A percentile compares a stretch with the other conserved stretches of the same genome.
phyloP scores from a whole-genome alignment of 75 land plant genomes.

The Cunninghamia lanceolata region DNA sequence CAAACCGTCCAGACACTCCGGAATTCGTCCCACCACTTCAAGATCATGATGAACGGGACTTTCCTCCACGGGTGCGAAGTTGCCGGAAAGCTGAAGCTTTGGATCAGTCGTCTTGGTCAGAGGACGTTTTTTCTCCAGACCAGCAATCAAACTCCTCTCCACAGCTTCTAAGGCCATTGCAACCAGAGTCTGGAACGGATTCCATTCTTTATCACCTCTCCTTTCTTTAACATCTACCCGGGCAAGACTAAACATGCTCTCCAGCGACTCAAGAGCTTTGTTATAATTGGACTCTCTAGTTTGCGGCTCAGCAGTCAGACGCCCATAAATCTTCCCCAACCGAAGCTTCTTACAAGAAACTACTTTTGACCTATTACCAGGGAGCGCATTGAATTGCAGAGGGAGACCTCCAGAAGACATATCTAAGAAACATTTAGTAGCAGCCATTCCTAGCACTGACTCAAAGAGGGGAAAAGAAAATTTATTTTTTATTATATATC shows the following conservation, averaged over 20 bases:
- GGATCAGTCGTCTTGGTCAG: constrained; percentile 61
- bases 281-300: background rate
- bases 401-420: background rate
- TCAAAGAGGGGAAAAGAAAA: too few relatives aligned
- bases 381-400: background rate
- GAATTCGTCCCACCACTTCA: constrained; percentile 51
- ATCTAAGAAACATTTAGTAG: background rate
- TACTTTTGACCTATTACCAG: background rate
- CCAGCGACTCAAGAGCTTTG: background rate
- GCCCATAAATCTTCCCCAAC: background rate
- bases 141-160: constrained; percentile 20
- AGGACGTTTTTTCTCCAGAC: constrained; percentile 22
- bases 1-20: constrained; percentile 38
- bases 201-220: constrained; percentile 22
- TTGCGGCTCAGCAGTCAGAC: background rate
- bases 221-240: background rate
- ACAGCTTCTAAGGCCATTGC: constrained; percentile 32
- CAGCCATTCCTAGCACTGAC: background rate
- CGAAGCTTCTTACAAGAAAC: background rate
- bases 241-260: background rate
- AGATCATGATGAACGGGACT: constrained; percentile 34
- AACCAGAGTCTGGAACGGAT: constrained; percentile 40
- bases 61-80: constrained; percentile 79
- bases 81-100: constrained; percentile 59
- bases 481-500: too few relatives aligned